Percentiles rank a stretch among this genome's conserved stretches.
Evolutionary conservation across 805 yeast genomes (phyloP).

Genomic region (Yarrowia bubula): DNA sequence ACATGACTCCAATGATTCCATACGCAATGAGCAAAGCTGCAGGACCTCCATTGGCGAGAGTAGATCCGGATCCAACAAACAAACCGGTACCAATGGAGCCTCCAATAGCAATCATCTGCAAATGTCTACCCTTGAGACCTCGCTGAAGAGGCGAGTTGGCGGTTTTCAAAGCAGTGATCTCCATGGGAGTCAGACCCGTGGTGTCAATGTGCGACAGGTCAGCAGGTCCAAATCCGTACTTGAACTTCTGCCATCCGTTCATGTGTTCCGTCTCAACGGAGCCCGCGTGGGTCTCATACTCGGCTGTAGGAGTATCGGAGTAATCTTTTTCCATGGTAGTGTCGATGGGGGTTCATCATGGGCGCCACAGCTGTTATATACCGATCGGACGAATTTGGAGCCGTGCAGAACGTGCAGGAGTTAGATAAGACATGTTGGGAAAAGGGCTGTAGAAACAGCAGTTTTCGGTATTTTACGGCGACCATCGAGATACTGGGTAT

Average conservation of each 20-base stretch:
- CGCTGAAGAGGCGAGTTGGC: constrained; percentile 59
- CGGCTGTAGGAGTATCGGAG: neutral
- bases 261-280: neutral
- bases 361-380: neutral
- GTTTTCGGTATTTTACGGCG: no score
- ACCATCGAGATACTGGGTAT: no score
- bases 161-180: constrained; percentile 41
- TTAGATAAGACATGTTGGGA: no score
- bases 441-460: no score
- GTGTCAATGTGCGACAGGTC: constrained; percentile 41
- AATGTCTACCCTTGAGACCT: constrained; percentile 40
- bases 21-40: constrained; percentile 62
- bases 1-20: constrained; percentile 58
- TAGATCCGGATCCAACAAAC: constrained; percentile 53
- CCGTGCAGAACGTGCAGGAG: neutral
- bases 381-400: neutral
- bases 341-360: neutral
- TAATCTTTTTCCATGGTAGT: neutral
- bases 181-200: constrained; percentile 38
- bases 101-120: constrained; percentile 37
- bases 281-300: neutral
- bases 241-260: constrained; percentile 38
- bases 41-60: constrained; percentile 50
- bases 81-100: constrained; percentile 73
- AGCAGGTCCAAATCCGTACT: constrained; percentile 48